Evolutionary conservation across 2,329 filamentous ascomycete genomes (phyloP).

Genomic region (Setomelanomma holmii): DNA sequence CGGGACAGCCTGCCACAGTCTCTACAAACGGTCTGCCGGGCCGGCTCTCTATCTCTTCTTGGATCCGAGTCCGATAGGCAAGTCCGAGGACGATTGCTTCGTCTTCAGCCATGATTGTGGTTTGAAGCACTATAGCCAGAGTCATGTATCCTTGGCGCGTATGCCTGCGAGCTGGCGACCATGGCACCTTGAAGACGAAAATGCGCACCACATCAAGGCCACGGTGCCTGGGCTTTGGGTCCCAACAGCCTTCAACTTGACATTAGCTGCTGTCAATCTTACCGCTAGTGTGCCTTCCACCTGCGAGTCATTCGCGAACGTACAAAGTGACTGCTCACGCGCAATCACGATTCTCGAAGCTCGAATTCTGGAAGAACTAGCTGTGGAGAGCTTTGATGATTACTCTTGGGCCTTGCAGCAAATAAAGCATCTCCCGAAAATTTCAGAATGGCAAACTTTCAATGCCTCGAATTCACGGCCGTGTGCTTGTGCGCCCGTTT

Average conservation of each 20-base stretch:
- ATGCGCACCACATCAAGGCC: constrained; percentile 2
- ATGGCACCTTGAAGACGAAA: constrained; percentile 21
- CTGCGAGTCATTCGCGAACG: neutral
- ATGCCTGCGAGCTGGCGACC: constrained; percentile 49
- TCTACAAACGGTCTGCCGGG: constrained; percentile 57
- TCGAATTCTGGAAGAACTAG: constrained; percentile 8
- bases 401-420: constrained; percentile 34
- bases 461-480: neutral
- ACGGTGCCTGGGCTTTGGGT: constrained; percentile 20
- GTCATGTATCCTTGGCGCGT: constrained; percentile 55
- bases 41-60: constrained; percentile 63
- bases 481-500: constrained; percentile 37
- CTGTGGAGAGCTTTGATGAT: constrained; percentile 6
- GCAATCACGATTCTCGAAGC: constrained; percentile 30
- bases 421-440: constrained; percentile 19
- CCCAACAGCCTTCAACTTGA: constrained; percentile 6
- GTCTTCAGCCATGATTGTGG: constrained; percentile 62
- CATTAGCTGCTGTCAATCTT: constrained; percentile 2
- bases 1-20: constrained; percentile 61
- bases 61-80: constrained; percentile 60
- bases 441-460: constrained; percentile 30
- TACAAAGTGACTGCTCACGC: constrained; percentile 20
- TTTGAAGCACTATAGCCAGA: constrained; percentile 55
- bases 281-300: constrained; percentile 8
- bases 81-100: constrained; percentile 59